Evolutionary conservation across 768 basidiomycete species (phyloP).

Genomic region (Amanita subjunquillea): DNA sequence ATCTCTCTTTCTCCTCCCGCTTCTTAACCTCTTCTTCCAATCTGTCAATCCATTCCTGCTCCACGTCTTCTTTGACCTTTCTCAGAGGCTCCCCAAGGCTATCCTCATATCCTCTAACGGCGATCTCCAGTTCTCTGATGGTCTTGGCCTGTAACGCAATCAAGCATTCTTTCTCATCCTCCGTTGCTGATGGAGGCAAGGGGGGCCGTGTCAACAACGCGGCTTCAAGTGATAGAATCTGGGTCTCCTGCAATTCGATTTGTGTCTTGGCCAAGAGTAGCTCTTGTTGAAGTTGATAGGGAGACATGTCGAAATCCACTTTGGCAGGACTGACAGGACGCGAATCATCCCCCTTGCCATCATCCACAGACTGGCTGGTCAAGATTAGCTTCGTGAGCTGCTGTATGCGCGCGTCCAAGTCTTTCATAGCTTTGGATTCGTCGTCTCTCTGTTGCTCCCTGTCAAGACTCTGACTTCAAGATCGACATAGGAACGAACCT

Average conservation of each 20-base stretch:
- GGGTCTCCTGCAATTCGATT: conserved; percentile 70
- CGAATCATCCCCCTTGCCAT: conserved; percentile 56
- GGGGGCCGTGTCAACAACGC: conserved; percentile 64
- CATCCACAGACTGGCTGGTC: conserved; percentile 77
- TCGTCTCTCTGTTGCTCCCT: conserved; percentile 54
- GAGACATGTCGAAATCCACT: conserved; percentile 83
- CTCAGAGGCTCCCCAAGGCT: conserved; percentile 61
- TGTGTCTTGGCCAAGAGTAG: conserved; percentile 69
- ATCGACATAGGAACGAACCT: conserved; percentile 20
- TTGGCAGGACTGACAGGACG: conserved; percentile 78
- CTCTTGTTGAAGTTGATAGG: conserved; percentile 88
- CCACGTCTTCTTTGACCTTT: conserved; percentile 61
- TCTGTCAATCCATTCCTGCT: conserved; percentile 58
- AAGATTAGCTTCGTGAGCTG: conserved; percentile 79
- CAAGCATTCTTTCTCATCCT: conserved; percentile 64
- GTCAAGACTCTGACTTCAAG: neutral
- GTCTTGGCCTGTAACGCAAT: conserved; percentile 66
- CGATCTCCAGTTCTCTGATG: conserved; percentile 69
- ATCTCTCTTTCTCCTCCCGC: conserved; percentile 61
- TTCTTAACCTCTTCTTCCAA: conserved; percentile 47
- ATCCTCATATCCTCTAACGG: conserved; percentile 61
- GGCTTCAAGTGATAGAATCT: conserved; percentile 77
- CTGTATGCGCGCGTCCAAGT: conserved; percentile 69
- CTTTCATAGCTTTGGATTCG: conserved; percentile 77
- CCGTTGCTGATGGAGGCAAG: conserved; percentile 52